Conservation (phyloP, 2,329 filamentous ascomycete species). For the Diaporthe sp. region DNA sequence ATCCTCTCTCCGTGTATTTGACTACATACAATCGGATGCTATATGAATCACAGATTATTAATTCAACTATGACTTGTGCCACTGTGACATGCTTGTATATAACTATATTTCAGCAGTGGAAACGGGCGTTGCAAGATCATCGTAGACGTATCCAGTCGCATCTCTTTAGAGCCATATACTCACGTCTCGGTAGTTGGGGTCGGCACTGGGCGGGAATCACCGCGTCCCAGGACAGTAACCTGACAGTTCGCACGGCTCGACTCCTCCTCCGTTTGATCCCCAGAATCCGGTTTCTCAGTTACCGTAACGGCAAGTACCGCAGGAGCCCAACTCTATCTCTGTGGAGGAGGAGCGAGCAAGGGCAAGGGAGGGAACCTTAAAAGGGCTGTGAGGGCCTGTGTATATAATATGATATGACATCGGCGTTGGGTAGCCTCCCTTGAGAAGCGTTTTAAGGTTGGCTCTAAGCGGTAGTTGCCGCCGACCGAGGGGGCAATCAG, state of each 20-base stretch:
- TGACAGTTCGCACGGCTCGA: not conserved
- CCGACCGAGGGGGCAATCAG: not conserved
- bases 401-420: not conserved
- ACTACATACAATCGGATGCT: constrained; percentile 14
- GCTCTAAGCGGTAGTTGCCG: constrained; percentile 7
- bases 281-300: not conserved
- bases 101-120: not conserved
- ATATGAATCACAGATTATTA: constrained; percentile 27
- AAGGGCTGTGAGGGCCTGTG: not conserved
- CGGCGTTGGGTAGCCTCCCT: constrained; percentile 6
- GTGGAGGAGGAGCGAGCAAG: not conserved
- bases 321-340: not conserved
- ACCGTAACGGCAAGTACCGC: constrained; percentile 23
- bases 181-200: not conserved
- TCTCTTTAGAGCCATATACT: not conserved
- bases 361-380: not conserved
- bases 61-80: not conserved
- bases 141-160: not conserved
- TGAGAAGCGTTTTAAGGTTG: not conserved
- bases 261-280: not conserved
- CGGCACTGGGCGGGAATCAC: not conserved
- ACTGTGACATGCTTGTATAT: not conserved
- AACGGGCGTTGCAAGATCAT: not conserved
- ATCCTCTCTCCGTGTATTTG: constrained; percentile 7
- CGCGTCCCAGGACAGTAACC: not conserved